phyloP scores from a whole-genome alignment of 2,329 filamentous ascomycete species.

The Lasiodiplodia citricola region DNA sequence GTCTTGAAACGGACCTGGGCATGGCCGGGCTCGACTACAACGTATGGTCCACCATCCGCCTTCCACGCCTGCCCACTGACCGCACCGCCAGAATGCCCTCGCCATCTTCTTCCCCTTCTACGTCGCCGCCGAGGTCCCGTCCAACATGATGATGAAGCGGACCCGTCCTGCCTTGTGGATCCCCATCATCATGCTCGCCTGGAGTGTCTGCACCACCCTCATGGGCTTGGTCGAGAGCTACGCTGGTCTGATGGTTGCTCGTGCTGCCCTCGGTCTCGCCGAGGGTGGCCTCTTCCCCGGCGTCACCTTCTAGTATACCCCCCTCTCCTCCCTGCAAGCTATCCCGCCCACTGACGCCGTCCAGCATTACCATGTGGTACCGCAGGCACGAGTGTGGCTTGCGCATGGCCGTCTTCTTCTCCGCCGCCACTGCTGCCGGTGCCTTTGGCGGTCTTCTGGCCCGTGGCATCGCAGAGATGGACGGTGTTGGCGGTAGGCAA shows the following conservation, averaged over 20 bases:
- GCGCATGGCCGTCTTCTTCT: slow-evolving; percentile 64
- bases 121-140: slow-evolving; percentile 57
- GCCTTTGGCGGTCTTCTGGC: slow-evolving; percentile 67
- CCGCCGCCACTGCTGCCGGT: slow-evolving; percentile 61
- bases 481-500: slow-evolving; percentile 53
- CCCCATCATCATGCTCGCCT: slow-evolving; percentile 56
- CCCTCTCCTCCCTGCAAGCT: not conserved
- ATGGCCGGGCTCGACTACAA: slow-evolving; percentile 42
- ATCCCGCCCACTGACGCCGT: slow-evolving; percentile 21
- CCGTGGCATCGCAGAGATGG: slow-evolving; percentile 64
- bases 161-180: slow-evolving; percentile 56
- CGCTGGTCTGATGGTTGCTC: slow-evolving; percentile 50
- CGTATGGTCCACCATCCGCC: slow-evolving; percentile 26
- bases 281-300: slow-evolving; percentile 36
- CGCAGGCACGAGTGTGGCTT: slow-evolving; percentile 64
- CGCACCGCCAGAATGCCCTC: slow-evolving; percentile 45
- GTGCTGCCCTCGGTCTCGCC: slow-evolving; percentile 52
- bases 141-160: slow-evolving; percentile 65
- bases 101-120: slow-evolving; percentile 68
- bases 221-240: slow-evolving; percentile 56
- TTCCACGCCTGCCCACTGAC: slow-evolving; percentile 45
- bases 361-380: slow-evolving; percentile 68
- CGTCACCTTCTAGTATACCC: slow-evolving; percentile 1
- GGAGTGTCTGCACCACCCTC: slow-evolving; percentile 57
- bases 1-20: slow-evolving; percentile 43